These are phyloP conservation scores for Dictyostelium citrinum DNA, from an alignment of 78 protist species.

Conservation along the genomic window DNA sequence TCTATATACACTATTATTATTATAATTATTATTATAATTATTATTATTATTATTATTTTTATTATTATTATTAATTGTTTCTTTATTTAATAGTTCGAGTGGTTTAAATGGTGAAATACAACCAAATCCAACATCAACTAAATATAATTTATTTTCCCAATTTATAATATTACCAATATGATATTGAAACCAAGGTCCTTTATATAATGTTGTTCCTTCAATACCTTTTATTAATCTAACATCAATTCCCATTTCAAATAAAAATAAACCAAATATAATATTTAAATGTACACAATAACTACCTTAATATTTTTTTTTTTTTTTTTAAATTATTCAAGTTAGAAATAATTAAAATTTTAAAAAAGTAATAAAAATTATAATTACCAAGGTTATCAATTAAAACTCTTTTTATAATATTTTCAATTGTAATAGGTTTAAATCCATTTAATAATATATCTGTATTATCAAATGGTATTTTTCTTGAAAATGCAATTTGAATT, in stretches of 20 bases:
- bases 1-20: neutral
- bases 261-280: neutral
- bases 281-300: neutral
- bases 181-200: neutral
- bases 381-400: neutral
- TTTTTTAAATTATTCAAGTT: no score
- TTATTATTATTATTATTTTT: no score
- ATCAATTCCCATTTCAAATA: neutral
- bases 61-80: no score
- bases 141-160: neutral
- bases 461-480: neutral
- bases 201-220: neutral
- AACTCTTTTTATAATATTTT: neutral
- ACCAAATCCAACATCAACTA: neutral
- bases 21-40: no score
- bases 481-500: neutral
- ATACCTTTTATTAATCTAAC: neutral
- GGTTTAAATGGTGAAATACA: neutral
- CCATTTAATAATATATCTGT: neutral
- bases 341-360: no score
- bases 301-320: neutral
- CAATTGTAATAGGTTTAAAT: neutral
- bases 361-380: no score
- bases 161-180: neutral
- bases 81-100: neutral